Base-by-base conservation (phyloP, 2,329 filamentous ascomycete genomes). In the Ophidiomyces ophidiicola region DNA sequence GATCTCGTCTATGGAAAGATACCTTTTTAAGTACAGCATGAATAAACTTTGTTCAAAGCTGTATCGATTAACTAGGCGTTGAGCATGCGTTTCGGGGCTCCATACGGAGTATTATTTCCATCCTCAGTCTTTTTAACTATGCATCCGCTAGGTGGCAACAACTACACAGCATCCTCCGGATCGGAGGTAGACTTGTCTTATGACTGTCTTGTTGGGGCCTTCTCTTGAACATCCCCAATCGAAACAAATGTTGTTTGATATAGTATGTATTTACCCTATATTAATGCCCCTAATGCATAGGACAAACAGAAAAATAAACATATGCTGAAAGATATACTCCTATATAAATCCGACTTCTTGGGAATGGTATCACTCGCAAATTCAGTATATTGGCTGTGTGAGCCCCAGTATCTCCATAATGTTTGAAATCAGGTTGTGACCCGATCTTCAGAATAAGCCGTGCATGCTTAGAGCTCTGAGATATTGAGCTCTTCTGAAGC, bases 291-390 rank as follows among this genome's bases (percentile, higher is more conserved):
- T n/a, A n/a, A 33, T n/a, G n/a, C n/a, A n/a, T n/a, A n/a, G n/a
- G n/a, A n/a, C n/a, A n/a, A n/a, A n/a, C n/a, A n/a, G n/a, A n/a
- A n/a, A n/a, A n/a, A n/a, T n/a, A n/a, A n/a, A n/a, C 12, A 68
- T 53, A 52, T 68, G 53, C 35, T 62, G 61, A 4, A 53, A 58
- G 44, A 66, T 52, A 50, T 66, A 66, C 42, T 61, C 58, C 40
- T 63, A 68, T 43, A 66, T 59, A 44, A 68, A 67, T 53, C 67
- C 20, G 58, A 61, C 44, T 62, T 52, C 14, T 64, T 59, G 5
- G 64, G 63, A 43, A 67, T 53, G 26, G 59, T 62, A 47, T 69
- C 65, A 30, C 58, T 50, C 12, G 60, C 41, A 3, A 58, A 53
- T 24, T 63, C 57, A 10, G 39, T 15, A 24, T 37, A 43, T 6